Evolutionary conservation across 306 rosid genomes (phyloP).

Genomic region (Lathyrus sativus): DNA sequence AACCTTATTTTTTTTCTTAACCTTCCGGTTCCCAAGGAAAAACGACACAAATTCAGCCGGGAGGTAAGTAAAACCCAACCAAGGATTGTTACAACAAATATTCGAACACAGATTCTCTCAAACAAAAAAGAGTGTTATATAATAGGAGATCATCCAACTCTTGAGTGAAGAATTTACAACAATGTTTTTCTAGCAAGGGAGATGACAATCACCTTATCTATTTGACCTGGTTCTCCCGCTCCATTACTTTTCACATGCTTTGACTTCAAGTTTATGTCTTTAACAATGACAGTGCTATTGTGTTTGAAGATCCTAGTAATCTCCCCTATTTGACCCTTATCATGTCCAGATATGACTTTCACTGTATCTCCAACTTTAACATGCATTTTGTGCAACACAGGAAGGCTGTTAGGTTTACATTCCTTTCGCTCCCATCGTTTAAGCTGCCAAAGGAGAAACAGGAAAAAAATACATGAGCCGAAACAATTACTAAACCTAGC

Average conservation of each 20-base stretch:
- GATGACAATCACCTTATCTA: conserved; percentile 63
- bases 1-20: neutral
- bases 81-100: neutral
- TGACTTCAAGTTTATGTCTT: conserved; percentile 83
- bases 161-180: conserved; percentile 16
- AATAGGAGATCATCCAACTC: neutral
- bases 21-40: neutral
- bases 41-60: neutral
- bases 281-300: conserved; percentile 71
- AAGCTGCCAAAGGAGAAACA: conserved; percentile 55
- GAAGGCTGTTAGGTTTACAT: conserved; percentile 94
- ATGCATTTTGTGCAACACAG: conserved; percentile 82
- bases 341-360: conserved; percentile 84
- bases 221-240: conserved; percentile 90
- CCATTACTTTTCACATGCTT: conserved; percentile 87
- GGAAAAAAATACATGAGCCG: conserved; percentile 6
- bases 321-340: conserved; percentile 89
- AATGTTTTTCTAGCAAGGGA: conserved; percentile 24
- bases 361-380: conserved; percentile 92
- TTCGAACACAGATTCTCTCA: neutral
- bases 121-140: neutral
- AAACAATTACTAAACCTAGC: conserved; percentile 8
- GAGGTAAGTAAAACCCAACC: neutral
- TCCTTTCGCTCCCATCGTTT: conserved; percentile 92
- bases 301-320: conserved; percentile 68